Conservation (phyloP, 495 filamentous ascomycete genomes). For the Aspergillus panamensis region DNA sequence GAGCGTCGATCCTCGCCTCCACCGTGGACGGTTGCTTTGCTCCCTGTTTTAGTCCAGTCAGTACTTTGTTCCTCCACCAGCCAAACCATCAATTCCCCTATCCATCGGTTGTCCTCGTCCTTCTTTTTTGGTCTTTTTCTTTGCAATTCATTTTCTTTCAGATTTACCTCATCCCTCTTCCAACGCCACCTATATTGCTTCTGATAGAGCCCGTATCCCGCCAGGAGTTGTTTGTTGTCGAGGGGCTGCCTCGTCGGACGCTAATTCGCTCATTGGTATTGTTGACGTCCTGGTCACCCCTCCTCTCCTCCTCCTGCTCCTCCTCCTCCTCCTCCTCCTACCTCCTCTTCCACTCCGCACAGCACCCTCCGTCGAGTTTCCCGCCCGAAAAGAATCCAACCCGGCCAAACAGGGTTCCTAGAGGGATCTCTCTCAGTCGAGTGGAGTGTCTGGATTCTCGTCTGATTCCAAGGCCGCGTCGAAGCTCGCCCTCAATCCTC, state of each 20-base stretch:
- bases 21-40: not conserved
- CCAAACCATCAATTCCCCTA: not conserved
- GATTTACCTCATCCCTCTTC: too few species aligned
- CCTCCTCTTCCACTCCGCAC: constrained; percentile 10
- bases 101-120: not conserved
- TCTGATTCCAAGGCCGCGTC: not conserved
- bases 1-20: constrained; percentile 13
- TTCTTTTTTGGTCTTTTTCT: not conserved
- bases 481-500: not conserved
- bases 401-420: not conserved
- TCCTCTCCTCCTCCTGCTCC: constrained; percentile 14
- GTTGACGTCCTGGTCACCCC: constrained; percentile 15
- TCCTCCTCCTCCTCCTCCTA: too few species aligned
- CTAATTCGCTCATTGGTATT: constrained; percentile 16
- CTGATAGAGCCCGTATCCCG: not conserved
- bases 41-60: not conserved
- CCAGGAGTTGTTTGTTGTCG: not conserved
- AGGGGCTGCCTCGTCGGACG: constrained; percentile 2
- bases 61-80: not conserved
- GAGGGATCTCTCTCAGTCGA: not conserved
- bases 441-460: not conserved
- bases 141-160: not conserved
- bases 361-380: constrained; percentile 8
- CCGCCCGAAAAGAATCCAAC: not conserved
- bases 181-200: not conserved